phyloP scores from a whole-genome alignment of 2,329 filamentous ascomycete genomes.

The Cordyceps tenuipes region DNA sequence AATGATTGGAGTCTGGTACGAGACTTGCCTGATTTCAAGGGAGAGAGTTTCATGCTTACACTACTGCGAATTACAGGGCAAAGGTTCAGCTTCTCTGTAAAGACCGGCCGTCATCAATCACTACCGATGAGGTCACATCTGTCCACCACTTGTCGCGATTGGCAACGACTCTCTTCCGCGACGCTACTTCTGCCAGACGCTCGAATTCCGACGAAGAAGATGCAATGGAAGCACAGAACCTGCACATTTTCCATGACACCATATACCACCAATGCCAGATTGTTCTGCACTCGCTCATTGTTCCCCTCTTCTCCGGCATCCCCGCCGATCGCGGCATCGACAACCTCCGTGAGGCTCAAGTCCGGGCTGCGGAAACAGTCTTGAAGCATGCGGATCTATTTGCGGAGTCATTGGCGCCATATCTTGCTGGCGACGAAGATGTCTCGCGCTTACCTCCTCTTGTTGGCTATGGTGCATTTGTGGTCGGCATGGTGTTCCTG shows the following conservation, averaged over 20 bases:
- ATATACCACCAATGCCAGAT: slow-evolving; percentile 7
- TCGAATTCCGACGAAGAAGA: background rate
- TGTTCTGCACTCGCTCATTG: background rate
- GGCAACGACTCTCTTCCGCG: background rate
- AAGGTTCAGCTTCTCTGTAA: slow-evolving; percentile 4
- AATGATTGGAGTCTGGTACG: slow-evolving; percentile 2
- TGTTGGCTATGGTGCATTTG: background rate
- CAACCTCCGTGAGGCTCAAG: background rate
- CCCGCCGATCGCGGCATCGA: background rate
- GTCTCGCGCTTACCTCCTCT: slow-evolving; percentile 3
- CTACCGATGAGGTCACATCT: background rate
- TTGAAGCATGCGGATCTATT: background rate
- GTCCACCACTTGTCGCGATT: slow-evolving; percentile 2
- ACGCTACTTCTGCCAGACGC: background rate
- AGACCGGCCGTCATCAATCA: background rate
- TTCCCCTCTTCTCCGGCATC: slow-evolving; percentile 1
- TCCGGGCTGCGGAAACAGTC: background rate
- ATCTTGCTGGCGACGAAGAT: background rate
- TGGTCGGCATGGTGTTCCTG: slow-evolving; percentile 1
- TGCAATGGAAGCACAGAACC: background rate
- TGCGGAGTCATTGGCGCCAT: background rate
- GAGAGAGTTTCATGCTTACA: background rate
- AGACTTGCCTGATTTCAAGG: background rate
- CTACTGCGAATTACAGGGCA: background rate
- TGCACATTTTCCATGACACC: background rate